These are phyloP conservation scores for Penicillium samsonianum DNA, from an alignment of 495 filamentous ascomycete species.

Conservation along the genomic window DNA sequence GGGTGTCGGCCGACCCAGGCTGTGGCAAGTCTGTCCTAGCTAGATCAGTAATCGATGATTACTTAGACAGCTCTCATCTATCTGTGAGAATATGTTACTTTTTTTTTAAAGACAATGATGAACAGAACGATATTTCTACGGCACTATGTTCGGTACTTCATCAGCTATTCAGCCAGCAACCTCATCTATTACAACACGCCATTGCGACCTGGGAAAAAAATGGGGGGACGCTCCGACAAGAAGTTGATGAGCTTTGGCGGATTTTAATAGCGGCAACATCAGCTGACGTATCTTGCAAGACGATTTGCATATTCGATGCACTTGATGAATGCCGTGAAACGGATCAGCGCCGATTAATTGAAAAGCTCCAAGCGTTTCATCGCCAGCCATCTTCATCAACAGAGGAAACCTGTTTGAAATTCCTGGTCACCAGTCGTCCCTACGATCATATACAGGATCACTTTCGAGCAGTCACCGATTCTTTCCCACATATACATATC, in stretches of 20 bases:
- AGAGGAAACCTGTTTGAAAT: constrained; percentile 32
- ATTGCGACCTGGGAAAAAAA: constrained; percentile 28
- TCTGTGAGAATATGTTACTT: constrained; percentile 25
- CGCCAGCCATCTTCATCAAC: neutral
- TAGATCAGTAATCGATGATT: too few relatives aligned
- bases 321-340: constrained; percentile 42
- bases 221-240: constrained; percentile 23
- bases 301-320: constrained; percentile 43
- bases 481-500: constrained; percentile 34
- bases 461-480: constrained; percentile 22
- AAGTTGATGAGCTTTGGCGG: constrained; percentile 33
- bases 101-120: constrained; percentile 12
- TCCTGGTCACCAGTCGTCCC: constrained; percentile 47
- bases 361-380: constrained; percentile 14
- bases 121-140: constrained; percentile 26
- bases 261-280: constrained; percentile 14
- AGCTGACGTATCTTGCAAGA: too few relatives aligned
- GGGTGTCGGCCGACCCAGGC: too few relatives aligned
- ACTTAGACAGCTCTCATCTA: too few relatives aligned
- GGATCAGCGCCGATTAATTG: constrained; percentile 26
- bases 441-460: constrained; percentile 36
- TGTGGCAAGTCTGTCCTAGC: too few relatives aligned
- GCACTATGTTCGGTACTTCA: constrained; percentile 44
- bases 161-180: constrained; percentile 32
- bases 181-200: constrained; percentile 26